Conservation (phyloP, 441 rosid genomes). For the Erodium trifolium region DNA sequence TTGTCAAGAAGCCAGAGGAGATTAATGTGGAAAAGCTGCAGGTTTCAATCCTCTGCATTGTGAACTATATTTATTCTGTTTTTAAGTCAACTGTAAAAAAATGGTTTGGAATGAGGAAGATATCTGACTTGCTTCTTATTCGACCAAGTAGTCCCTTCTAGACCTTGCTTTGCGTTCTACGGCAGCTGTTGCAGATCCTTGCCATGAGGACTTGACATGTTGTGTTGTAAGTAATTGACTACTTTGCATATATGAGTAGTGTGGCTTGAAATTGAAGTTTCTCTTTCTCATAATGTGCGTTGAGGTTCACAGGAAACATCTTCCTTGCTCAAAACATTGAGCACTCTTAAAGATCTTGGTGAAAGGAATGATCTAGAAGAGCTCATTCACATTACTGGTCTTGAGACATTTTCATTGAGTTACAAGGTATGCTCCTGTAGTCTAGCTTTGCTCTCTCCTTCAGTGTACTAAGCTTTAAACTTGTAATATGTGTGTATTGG, state of each 20-base stretch:
- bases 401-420: slow-evolving; percentile 91
- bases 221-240: slow-evolving; percentile 55
- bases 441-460: slow-evolving; percentile 4
- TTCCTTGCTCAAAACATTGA: slow-evolving; percentile 69
- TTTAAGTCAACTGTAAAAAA: slow-evolving; percentile 2
- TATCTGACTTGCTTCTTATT: slow-evolving; percentile 16
- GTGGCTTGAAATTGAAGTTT: slow-evolving; percentile 6
- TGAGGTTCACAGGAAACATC: slow-evolving; percentile 62
- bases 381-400: slow-evolving; percentile 75
- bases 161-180: slow-evolving; percentile 96
- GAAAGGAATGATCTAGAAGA: slow-evolving; percentile 51
- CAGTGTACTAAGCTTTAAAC: background rate
- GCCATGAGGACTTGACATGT: slow-evolving; percentile 93
- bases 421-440: slow-evolving; percentile 57
- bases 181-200: slow-evolving; percentile 94
- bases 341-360: slow-evolving; percentile 50
- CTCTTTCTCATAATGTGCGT: slow-evolving; percentile 17
- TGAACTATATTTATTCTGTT: slow-evolving; percentile 12
- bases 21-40: slow-evolving; percentile 86
- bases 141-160: slow-evolving; percentile 62
- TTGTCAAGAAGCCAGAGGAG: slow-evolving; percentile 68
- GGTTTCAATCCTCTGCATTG: slow-evolving; percentile 31
- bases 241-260: background rate
- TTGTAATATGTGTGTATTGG: background rate
- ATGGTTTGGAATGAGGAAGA: slow-evolving; percentile 8